Base-by-base conservation (phyloP, 306 rosid genomes). In the Morella rubra region DNA sequence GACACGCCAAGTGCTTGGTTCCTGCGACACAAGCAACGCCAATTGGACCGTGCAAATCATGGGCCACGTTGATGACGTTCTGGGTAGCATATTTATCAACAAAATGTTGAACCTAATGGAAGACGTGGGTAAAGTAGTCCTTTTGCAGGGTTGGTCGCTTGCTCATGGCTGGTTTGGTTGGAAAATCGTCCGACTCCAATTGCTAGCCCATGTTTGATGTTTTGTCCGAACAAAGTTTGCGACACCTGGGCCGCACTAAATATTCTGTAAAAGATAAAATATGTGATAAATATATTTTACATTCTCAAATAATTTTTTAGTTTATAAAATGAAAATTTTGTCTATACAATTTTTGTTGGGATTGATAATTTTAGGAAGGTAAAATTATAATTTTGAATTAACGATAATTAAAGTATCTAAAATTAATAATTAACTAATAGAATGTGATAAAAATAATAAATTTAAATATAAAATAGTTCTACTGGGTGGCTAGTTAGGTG, bases 61-160 rank as follows among this genome's bases (percentile, higher is more conserved):
- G 79, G 83, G 79, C 65, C 75, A 41, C 22, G 47, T 79, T 0
- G 60, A 20, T 5, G 27, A n/a, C 62, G 20, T 46, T 67, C 62
- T 19, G 55, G 62, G 83, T 37, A 11, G 67, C 79, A 80, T 49
- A 16, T 58, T 32, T 47, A 27, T 56, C 79, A 47, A 68, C 41
- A 47, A 20, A 13, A 55, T 16, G 19, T 18, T 11, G 41, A 78
- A 62, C 18, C 37, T 73, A 18, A 12, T 42, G 53, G 16, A 41
- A 49, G 46, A 46, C 8, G 15, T 50, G 62, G 77, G 81, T 59
- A 72, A 44, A 59, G 44, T 59, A 19, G 66, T 10, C 51, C 10
- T 54, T 45, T 20, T 58, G 15, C 46, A 11, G 13, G 53, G 9
- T 27, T 73, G 37, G 19, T 40, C 40, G 7, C 44, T 40, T 64